Conservation (phyloP, 352 stramenopile species). For the Pythium phragmitis region DNA sequence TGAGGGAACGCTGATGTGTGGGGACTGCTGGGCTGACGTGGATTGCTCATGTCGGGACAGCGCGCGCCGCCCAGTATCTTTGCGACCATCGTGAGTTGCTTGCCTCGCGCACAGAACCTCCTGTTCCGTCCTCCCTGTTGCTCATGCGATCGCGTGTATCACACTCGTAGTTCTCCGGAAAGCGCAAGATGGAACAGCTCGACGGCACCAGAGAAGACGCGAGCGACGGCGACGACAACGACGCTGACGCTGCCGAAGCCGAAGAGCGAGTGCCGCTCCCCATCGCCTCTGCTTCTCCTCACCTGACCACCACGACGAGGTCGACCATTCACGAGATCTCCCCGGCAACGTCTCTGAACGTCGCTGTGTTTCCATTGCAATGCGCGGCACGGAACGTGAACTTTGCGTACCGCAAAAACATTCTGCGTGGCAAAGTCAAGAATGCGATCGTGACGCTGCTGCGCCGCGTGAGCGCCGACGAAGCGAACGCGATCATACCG, state of each 20-base stretch:
- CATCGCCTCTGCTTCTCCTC: neutral
- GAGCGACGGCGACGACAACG: slow-evolving; percentile 1
- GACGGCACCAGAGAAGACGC: slow-evolving; percentile 12
- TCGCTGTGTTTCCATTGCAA: slow-evolving; percentile 18
- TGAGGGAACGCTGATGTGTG: neutral
- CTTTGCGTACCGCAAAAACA: slow-evolving; percentile 17
- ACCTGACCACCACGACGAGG: neutral
- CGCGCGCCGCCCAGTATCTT: slow-evolving; percentile 20
- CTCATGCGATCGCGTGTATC: neutral
- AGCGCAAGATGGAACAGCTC: slow-evolving; percentile 27
- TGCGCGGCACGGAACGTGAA: slow-evolving; percentile 22
- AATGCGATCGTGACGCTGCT: slow-evolving; percentile 19
- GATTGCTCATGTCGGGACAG: neutral
- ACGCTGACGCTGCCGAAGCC: neutral
- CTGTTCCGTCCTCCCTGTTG: neutral
- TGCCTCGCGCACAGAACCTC: neutral
- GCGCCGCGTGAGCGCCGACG: slow-evolving; percentile 7
- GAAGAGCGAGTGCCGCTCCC: too few relatives aligned
- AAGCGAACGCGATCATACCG: slow-evolving; percentile 11
- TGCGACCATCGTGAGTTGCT: slow-evolving; percentile 20
- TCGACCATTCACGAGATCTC: neutral
- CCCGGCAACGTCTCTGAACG: slow-evolving; percentile 5
- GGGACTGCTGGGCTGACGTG: neutral
- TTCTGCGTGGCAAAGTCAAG: slow-evolving; percentile 17
- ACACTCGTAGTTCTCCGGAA: slow-evolving; percentile 4